Evolutionary conservation across 1,139 yeast genomes (phyloP).

Genomic region (Sugiyamaella xylanicola): DNA sequence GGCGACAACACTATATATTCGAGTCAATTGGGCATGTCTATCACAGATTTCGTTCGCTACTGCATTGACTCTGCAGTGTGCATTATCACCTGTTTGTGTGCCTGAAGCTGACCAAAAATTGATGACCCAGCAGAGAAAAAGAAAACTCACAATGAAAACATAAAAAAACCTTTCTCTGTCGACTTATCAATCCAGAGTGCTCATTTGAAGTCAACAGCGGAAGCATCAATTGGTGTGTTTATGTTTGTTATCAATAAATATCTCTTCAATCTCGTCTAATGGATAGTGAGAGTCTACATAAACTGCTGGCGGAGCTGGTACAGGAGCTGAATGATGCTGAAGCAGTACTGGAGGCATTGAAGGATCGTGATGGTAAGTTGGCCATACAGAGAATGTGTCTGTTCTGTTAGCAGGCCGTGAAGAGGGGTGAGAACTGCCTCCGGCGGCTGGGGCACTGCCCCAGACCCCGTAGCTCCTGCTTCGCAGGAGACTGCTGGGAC

Average conservation of each 20-base stretch:
- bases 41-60: background rate
- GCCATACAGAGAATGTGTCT: background rate
- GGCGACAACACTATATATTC: background rate
- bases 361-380: slow-evolving; percentile 28
- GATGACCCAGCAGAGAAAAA: background rate
- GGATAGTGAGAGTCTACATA: slow-evolving; percentile 19
- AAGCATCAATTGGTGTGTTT: background rate
- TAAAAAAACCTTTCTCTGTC: background rate
- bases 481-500: background rate
- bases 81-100: slow-evolving; percentile 2
- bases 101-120: background rate
- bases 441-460: background rate
- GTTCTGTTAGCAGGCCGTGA: too few species aligned
- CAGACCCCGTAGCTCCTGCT: background rate
- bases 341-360: slow-evolving; percentile 28
- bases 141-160: background rate
- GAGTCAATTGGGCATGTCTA: background rate
- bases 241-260: background rate
- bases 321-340: slow-evolving; percentile 29
- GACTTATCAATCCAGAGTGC: background rate
- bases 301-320: slow-evolving; percentile 26
- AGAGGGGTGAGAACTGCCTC: too few species aligned
- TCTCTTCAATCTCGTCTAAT: slow-evolving; percentile 9
- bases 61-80: background rate
- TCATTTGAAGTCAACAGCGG: background rate